Evolutionary conservation across 2,329 filamentous ascomycete species (phyloP), one percentile per base, ranked within the genome.

Genomic region (Microcera coccophila): DNA sequence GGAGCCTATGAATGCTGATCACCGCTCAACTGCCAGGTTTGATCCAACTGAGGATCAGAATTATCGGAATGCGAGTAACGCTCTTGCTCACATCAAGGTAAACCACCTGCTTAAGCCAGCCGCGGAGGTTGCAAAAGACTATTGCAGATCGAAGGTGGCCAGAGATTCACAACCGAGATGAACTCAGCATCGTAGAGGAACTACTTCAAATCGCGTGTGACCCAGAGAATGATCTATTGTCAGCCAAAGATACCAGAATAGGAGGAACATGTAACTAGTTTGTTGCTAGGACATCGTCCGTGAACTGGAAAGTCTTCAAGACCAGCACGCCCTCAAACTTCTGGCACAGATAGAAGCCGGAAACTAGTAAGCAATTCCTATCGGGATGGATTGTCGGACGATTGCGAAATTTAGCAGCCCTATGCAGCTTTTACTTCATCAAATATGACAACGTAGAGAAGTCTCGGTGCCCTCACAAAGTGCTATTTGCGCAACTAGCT

Each of bases 11-110:
- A 75, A 75, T 49, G 67, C 73, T 3, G 52, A 64, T 21, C 71
- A 73, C 39, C 65, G 67, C 31, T 49, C 53, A 2, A 61, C 72
- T 8, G 71, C 67, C 59, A 73, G 73, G 41, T 74, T 62, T 38
- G 44, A 53, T 8, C 58, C 54, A 10, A 58, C 44, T 2, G 11
- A 55, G 0, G 70, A 73, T 41, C 43, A 66, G 1, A 65, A 66
- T 39, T 73, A 73, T 36, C 42, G 56, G 5, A 44, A 50, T 7
- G 54, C 68, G 2, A 43, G 58, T 29, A 61, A 65, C 34, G 50
- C 58, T 3, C 50, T 68, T 15, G 59, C 50, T 28, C 12, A 26
- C 22, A 26, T 12, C 22, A 26, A 26, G 22, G 22, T 26, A 26
- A 7, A 12, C 22, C 22, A 26, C 22, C 12, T 7, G 22, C 12